Conservation (phyloP, 2,329 filamentous ascomycete genomes). For the Keithomyces neogunnii region DNA sequence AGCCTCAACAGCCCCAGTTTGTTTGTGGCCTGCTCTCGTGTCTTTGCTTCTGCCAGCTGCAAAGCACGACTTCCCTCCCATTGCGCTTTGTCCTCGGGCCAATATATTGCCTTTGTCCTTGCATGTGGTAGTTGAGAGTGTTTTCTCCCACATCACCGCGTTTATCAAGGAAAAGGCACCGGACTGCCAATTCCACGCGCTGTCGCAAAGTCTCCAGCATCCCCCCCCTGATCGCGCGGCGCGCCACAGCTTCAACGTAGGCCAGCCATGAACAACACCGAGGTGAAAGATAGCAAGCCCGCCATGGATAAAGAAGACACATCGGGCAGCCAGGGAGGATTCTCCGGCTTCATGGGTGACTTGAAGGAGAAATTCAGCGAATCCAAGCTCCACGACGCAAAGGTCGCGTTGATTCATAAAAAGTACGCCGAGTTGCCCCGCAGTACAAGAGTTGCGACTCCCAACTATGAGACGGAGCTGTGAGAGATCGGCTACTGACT, state of each 20-base stretch:
- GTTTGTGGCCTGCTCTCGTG: no score
- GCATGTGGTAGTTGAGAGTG: no score
- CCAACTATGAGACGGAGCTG: background rate
- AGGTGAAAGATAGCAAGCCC: background rate
- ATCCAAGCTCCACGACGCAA: constrained; percentile 47
- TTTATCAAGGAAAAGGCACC: no score
- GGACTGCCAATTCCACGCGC: background rate
- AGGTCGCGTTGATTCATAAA: constrained; percentile 48
- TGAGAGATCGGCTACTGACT: background rate
- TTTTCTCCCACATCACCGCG: no score
- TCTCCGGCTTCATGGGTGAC: constrained; percentile 33
- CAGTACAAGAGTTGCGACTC: no score
- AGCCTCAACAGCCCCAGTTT: no score
- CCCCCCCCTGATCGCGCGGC: background rate
- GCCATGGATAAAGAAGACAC: background rate
- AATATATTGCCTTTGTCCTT: no score
- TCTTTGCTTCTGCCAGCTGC: no score
- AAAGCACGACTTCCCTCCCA: background rate
- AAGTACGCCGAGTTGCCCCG: constrained; percentile 35
- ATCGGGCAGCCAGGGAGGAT: constrained; percentile 12
- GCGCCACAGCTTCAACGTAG: background rate
- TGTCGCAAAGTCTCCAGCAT: background rate
- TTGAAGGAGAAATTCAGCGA: constrained; percentile 48
- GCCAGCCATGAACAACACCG: constrained; percentile 3
- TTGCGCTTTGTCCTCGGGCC: background rate